Base-by-base conservation (phyloP, 2,329 filamentous ascomycete genomes). In the Sclerotinia trifoliorum region DNA sequence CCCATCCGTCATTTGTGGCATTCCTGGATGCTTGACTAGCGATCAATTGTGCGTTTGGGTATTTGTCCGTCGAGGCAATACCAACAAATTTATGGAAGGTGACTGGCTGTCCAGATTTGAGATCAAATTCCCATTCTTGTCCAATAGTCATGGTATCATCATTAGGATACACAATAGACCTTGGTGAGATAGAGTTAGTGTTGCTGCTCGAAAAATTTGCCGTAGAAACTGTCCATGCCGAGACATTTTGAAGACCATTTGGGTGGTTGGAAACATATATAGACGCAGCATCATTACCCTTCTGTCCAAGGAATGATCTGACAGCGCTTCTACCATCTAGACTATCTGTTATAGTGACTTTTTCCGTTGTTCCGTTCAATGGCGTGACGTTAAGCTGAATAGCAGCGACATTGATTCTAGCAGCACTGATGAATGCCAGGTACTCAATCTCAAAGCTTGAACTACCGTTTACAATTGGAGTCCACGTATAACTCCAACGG, bases 231-330 rank as follows among this genome's bases (percentile, higher is more conserved):
- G 85, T 76, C 69, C 85, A 89, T 3, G 86, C 88, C 0, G 83
- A 86, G 52, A 89, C 84, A 72, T 89, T 83, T 19, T 74, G 74
- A 49, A 90, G 78, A 3, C 87, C 86, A 67, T 80, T 78, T 2
- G 88, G 88, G n/a, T 81, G 81, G 6, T 90, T 87, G 6, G 85
- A 83, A 5, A 85, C 82, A 80, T 83, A 90, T 48, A 90, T 88
- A 17, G 79, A 74, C 8, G 75, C 78, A 13, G 81, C 79, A 10
- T 81, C 76, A 51, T 46, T n/a, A 0, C 82, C 83, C 51, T 85
- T 88, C 2, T 80, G 80, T 1, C 81, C 81, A 68, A 85, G 84
- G 32, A 83, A 80, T 0, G 86, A 85, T n/a, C 88, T 81, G 21
- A 88, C 83, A 24, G 88, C 88, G 71, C 84, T 83, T 70, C 84